phyloP scores from a whole-genome alignment of 768 basidiomycete species.

The Boletus subcaerulescens region DNA sequence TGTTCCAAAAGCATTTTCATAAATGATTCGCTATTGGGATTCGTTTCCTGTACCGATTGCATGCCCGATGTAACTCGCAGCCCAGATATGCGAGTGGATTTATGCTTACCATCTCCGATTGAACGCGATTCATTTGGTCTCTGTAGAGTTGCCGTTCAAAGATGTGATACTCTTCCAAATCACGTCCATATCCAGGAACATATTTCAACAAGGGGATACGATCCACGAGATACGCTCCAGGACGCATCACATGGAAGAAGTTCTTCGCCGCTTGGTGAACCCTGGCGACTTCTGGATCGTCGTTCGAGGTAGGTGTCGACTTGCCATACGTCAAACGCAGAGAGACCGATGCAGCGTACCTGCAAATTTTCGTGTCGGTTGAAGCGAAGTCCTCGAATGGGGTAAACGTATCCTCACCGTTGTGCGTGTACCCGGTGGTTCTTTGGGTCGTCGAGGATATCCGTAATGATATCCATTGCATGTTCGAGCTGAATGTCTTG shows the following conservation, averaged over 20 bases:
- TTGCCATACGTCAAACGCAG: conserved; percentile 26
- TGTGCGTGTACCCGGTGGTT: conserved; percentile 41
- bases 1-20: conserved; percentile 51
- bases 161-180: conserved; percentile 48
- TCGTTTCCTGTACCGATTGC: conserved; percentile 4
- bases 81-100: not conserved
- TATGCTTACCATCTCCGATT: conserved; percentile 34
- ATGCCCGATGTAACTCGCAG: not conserved
- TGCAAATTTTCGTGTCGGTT: conserved; percentile 2
- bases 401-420: conserved; percentile 35
- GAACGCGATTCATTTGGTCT: too few relatives aligned
- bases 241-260: conserved; percentile 26
- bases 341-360: conserved; percentile 25
- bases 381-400: too few relatives aligned
- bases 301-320: conserved; percentile 18
- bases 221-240: conserved; percentile 36
- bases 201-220: conserved; percentile 35
- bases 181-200: conserved; percentile 55
- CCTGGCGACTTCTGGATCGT: conserved; percentile 21
- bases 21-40: conserved; percentile 27
- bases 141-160: conserved; percentile 45
- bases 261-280: conserved; percentile 18
- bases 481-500: conserved; percentile 41
- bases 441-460: conserved; percentile 33
- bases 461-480: conserved; percentile 19